Percentiles rank a stretch among this genome's conserved stretches.
Evolutionary conservation across 768 basidiomycete genomes (phyloP).

Genomic region (Suillus spraguei): DNA sequence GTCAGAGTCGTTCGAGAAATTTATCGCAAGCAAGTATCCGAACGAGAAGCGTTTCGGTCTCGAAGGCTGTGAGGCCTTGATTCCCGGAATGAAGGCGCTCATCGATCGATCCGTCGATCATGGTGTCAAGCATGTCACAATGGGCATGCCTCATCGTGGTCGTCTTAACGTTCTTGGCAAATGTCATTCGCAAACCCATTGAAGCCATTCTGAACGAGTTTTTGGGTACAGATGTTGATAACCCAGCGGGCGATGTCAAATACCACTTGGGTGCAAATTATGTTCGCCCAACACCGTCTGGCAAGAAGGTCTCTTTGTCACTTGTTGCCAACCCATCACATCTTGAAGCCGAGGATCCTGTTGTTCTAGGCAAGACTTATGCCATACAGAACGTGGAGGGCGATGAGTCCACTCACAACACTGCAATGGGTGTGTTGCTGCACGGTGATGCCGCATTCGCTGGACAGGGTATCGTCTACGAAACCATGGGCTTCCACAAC

Average conservation of each 20-base stretch:
- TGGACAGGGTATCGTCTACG: constrained; percentile 97
- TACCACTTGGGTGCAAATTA: constrained; percentile 99
- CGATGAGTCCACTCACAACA: constrained; percentile 76
- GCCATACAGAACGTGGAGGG: constrained; percentile 94
- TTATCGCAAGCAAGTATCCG: constrained; percentile 97
- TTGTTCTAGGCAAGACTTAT: constrained; percentile 99
- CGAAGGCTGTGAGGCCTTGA: constrained; percentile 95
- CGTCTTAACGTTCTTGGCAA: constrained; percentile 96
- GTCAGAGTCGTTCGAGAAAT: constrained; percentile 99
- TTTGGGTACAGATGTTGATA: constrained; percentile 73
- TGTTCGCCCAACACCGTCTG: constrained; percentile 95
- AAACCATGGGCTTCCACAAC: constrained; percentile 98
- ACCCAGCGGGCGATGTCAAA: constrained; percentile 95
- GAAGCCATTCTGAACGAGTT: constrained; percentile 99
- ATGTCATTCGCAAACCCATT: constrained; percentile 97
- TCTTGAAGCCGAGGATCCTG: constrained; percentile 94
- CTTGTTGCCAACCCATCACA: constrained; percentile 99
- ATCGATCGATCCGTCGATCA: constrained; percentile 98
- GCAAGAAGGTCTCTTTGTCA: constrained; percentile 96
- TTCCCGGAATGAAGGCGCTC: constrained; percentile 99
- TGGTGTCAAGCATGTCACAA: constrained; percentile 94
- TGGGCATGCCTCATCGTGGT: constrained; percentile 99
- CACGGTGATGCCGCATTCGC: constrained; percentile 99
- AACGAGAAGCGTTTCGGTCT: constrained; percentile 99
- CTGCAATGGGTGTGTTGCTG: constrained; percentile 93